Conservation (phyloP, 2,329 filamentous ascomycete genomes). For the Colletotrichum melonis region DNA sequence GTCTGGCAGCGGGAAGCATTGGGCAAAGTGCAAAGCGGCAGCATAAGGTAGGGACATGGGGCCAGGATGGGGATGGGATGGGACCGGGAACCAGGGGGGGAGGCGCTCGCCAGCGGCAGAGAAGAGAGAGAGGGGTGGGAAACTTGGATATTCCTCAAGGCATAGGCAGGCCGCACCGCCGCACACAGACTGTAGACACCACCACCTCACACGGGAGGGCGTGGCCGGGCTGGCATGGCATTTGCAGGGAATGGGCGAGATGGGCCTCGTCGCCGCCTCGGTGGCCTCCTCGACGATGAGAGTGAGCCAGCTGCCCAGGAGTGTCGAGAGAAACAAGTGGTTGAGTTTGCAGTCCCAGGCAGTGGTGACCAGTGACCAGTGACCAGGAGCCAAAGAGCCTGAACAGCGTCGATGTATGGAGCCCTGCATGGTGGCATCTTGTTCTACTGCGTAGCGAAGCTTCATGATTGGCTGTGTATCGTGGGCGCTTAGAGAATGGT, state of each 20-base stretch:
- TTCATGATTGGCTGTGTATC: constrained; percentile 34
- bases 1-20: constrained; percentile 21
- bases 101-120: constrained; percentile 25
- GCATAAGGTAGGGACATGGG: constrained; percentile 19
- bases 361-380: not conserved
- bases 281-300: not conserved
- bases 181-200: not conserved
- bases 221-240: constrained; percentile 17
- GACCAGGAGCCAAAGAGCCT: constrained; percentile 29
- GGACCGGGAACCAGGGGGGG: constrained; percentile 17
- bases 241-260: constrained; percentile 15
- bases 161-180: not conserved
- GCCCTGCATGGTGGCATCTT: constrained; percentile 35
- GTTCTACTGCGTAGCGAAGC: constrained; percentile 23
- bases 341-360: not conserved
- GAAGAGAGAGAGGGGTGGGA: not conserved
- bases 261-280: not conserved
- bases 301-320: constrained; percentile 17
- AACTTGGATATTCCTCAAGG: not conserved
- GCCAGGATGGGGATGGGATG: not conserved
- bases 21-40: constrained; percentile 15
- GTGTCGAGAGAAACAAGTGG: constrained; percentile 5
- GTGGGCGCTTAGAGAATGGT: constrained; percentile 36
- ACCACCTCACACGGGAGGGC: constrained; percentile 16
- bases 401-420: constrained; percentile 22